Percentiles rank a stretch among this genome's conserved stretches.
phyloP scores from a whole-genome alignment of 352 stramenopile species.

The Hyphochytrium catenoides region DNA sequence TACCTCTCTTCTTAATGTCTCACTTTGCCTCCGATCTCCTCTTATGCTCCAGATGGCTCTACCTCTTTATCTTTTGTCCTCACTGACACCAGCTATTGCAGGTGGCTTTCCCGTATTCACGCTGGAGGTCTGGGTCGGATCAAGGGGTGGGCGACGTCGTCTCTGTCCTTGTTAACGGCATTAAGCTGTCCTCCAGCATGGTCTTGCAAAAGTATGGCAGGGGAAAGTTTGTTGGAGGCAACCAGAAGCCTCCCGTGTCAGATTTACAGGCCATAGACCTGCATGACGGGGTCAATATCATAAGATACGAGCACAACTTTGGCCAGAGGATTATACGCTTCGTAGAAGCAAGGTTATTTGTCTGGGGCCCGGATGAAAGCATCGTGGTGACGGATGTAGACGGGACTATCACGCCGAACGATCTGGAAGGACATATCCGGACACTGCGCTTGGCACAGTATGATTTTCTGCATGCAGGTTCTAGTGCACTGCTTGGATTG shows the following conservation, averaged over 20 bases:
- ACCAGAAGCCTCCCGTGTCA: background rate
- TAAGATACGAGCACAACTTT: constrained; percentile 27
- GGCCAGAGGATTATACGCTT: constrained; percentile 37
- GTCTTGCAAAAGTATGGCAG: constrained; percentile 29
- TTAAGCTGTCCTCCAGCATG: constrained; percentile 46
- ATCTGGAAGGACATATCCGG: constrained; percentile 56
- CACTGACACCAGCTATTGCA: constrained; percentile 5
- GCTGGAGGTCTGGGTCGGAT: constrained; percentile 25
- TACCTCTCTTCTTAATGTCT: background rate
- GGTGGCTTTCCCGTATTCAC: constrained; percentile 37
- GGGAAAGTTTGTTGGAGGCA: constrained; percentile 32
- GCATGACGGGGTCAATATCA: constrained; percentile 1
- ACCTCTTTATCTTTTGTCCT: background rate
- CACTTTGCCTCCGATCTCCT: background rate
- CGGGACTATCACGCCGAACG: constrained; percentile 50
- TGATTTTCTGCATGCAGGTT: constrained; percentile 43
- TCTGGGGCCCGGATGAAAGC: constrained; percentile 47
- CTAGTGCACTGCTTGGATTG: too few species aligned
- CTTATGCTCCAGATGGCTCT: too few species aligned
- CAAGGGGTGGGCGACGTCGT: constrained; percentile 39
- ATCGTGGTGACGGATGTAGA: constrained; percentile 52
- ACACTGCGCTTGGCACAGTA: constrained; percentile 51
- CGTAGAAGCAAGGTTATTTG: constrained; percentile 35
- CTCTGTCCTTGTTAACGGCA: constrained; percentile 39
- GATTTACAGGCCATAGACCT: background rate